Base-by-base conservation (phyloP, 1,284 basidiomycete genomes). In the Puccinia novopanici region DNA sequence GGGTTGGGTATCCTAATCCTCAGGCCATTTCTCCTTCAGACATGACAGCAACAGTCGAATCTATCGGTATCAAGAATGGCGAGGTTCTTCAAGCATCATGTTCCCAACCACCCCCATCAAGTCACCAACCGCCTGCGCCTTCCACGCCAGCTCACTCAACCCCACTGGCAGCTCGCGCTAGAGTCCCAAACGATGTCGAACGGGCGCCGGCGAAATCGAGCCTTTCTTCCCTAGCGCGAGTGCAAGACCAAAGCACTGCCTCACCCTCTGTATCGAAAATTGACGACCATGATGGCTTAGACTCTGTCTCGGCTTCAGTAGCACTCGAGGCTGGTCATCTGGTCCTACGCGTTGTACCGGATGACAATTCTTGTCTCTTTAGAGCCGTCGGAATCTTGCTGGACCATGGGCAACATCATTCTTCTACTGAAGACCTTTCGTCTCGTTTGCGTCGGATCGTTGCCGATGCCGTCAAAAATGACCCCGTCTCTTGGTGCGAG, bases 321-420 rank as follows among this genome's bases (percentile, higher is more conserved):
- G 27, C 89, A 89, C 75, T 87, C 93, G n/a, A 70, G 27, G 37
- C 80, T 17, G 81, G 30, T 74, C 80, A 65, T 59, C 82, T 85
- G 24, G 81, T 83, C 63, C 82, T 86, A n/a, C 82, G 93, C 89
- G 88, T 94, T 77, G 93, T 95, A 12, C 94, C 93, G 17, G 94
- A 96, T 84, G 93, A 95, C 86, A 97, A 96, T 83, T 93, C 93
- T 3, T 98, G 95, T 86, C 87, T 98, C 52, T 98, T 97, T 87
- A 92, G 91, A 5, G 91, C 93, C 1, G 87, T 94, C 50, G 92
- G 92, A 5, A 88, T 96, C 59, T 88, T 95, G 4, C 93, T 97
- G 83, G 91, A 92, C 84, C 93, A 94, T 83, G 90, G 90, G 73
- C 91, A 92, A 19, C 85, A 87, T 27, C 40, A 50, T 50, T 52